phyloP scores from a whole-genome alignment of 2,329 filamentous ascomycete genomes.

The Penicillium sp. region DNA sequence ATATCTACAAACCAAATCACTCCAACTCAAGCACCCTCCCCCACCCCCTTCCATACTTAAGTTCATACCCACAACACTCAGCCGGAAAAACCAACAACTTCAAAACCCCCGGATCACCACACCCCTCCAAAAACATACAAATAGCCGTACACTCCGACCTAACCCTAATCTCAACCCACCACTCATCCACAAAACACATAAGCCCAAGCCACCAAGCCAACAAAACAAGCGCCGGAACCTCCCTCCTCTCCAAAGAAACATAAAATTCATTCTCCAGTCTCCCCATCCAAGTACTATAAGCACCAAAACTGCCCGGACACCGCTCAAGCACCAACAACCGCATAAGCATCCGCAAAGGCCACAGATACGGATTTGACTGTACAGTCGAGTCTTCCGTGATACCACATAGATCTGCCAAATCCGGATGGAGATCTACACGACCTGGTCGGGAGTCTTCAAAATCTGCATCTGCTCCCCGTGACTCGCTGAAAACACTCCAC shows the following conservation, averaged over 20 bases:
- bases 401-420: conserved; percentile 35
- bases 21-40: conserved; percentile 7
- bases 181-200: conserved; percentile 25
- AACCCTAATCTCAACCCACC: conserved; percentile 33
- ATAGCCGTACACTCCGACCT: conserved; percentile 37
- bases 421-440: conserved; percentile 28
- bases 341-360: conserved; percentile 36
- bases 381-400: conserved; percentile 31
- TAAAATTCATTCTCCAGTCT: conserved; percentile 31
- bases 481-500: conserved; percentile 32
- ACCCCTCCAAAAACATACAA: conserved; percentile 36
- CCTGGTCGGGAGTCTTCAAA: conserved; percentile 32
- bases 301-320: conserved; percentile 20
- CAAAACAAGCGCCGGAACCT: conserved; percentile 33
- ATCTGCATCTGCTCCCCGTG: conserved; percentile 19
- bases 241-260: conserved; percentile 29
- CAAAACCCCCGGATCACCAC: conserved; percentile 28
- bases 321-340: conserved; percentile 31
- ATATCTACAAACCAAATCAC: neutral
- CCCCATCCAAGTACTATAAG: conserved; percentile 36
- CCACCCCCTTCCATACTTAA: conserved; percentile 25
- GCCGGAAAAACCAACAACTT: conserved; percentile 35
- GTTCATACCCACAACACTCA: conserved; percentile 31
- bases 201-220: conserved; percentile 37
- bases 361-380: conserved; percentile 36